Conservation (phyloP, 768 basidiomycete species). For the Agrocybe praecox region DNA sequence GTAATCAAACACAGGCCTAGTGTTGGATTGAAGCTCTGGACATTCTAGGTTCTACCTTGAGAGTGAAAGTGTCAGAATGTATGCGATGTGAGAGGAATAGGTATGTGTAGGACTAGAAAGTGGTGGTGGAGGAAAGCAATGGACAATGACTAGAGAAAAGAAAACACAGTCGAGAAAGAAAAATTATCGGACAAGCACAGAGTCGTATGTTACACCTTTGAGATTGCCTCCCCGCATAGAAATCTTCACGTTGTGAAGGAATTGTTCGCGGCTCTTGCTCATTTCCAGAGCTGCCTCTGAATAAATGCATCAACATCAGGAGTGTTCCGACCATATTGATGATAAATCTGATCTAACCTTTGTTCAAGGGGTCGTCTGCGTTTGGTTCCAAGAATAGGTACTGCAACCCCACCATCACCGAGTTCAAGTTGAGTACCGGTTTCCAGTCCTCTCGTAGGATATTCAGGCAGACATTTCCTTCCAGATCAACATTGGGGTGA, state of each 20-base stretch:
- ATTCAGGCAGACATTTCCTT: conserved; percentile 98
- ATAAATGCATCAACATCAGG: conserved; percentile 6
- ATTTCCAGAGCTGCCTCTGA: conserved; percentile 96
- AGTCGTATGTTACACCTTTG: conserved; percentile 80
- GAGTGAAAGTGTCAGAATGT: conserved; percentile 23
- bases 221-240: conserved; percentile 85
- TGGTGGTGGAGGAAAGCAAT: conserved; percentile 27
- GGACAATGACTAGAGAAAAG: conserved; percentile 18
- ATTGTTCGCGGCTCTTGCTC: conserved; percentile 83
- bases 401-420: conserved; percentile 97
- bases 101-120: conserved; percentile 33
- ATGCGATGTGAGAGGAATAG: conserved; percentile 31
- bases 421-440: conserved; percentile 95
- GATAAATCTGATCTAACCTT: conserved; percentile 58
- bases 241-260: conserved; percentile 80
- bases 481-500: conserved; percentile 97
- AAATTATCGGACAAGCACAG: conserved; percentile 56
- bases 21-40: conserved; percentile 23
- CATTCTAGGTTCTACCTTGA: conserved; percentile 39
- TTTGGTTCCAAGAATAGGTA: conserved; percentile 99
- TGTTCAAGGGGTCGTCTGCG: conserved; percentile 97
- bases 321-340: not conserved
- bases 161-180: conserved; percentile 9
- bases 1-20: conserved; percentile 18
- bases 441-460: conserved; percentile 99